These are phyloP conservation scores for Cladosporium sphaerospermum DNA, from an alignment of 2,329 filamentous ascomycete species.

Conservation along the genomic window DNA sequence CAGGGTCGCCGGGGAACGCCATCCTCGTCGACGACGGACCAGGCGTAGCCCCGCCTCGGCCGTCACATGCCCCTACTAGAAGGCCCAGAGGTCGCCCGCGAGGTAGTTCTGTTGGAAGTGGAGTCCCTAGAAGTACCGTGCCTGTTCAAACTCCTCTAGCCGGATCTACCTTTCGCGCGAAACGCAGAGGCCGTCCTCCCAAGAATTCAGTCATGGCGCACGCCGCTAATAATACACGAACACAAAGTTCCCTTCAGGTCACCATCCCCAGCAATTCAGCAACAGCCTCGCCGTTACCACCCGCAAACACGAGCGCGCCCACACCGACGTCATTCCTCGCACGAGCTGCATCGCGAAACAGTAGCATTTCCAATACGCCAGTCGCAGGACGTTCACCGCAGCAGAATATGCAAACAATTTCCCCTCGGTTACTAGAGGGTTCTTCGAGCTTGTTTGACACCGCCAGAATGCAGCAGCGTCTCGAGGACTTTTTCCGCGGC, in stretches of 20 bases:
- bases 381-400: background rate
- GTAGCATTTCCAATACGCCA: no score
- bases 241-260: background rate
- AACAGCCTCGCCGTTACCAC: background rate
- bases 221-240: background rate
- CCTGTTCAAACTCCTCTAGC: no score
- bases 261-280: background rate
- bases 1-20: no score
- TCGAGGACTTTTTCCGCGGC: background rate
- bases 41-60: no score
- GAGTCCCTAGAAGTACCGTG: no score
- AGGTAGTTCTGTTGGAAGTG: no score
- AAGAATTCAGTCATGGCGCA: no score
- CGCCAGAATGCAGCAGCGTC: conserved; percentile 1
- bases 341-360: background rate
- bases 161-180: no score
- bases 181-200: no score
- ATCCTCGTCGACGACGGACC: no score
- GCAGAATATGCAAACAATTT: background rate
- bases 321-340: background rate
- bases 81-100: no score
- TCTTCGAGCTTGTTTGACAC: background rate
- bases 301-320: background rate
- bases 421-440: background rate
- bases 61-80: no score